Conservation (phyloP, 257 asterid genomes). For the Nicotiana paniculata region DNA sequence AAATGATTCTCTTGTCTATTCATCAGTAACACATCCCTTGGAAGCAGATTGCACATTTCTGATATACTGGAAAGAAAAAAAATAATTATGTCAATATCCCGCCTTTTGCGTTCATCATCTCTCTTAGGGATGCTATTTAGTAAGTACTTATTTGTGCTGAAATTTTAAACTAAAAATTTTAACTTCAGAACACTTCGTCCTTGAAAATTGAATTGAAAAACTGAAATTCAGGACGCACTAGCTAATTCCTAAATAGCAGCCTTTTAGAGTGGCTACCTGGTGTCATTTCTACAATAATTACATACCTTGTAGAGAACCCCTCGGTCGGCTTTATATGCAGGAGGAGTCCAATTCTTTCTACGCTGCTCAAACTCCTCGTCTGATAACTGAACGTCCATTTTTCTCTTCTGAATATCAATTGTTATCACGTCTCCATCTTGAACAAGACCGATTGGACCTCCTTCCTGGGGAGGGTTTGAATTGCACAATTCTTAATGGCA, state of each 20-base stretch:
- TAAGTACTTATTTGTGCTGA: too few species aligned
- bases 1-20: constrained; percentile 24
- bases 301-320: constrained; percentile 85
- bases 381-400: constrained; percentile 64
- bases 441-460: constrained; percentile 87
- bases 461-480: constrained; percentile 56
- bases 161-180: too few species aligned
- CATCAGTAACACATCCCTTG: constrained; percentile 91
- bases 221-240: too few species aligned
- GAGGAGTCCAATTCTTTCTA: constrained; percentile 68
- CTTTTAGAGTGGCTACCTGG: too few species aligned
- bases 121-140: neutral
- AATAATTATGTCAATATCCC: neutral
- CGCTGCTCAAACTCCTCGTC: constrained; percentile 62
- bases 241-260: too few species aligned
- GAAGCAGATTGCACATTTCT: constrained; percentile 87
- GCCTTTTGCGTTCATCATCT: too few species aligned
- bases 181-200: too few species aligned
- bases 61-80: constrained; percentile 49
- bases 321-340: constrained; percentile 65
- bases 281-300: constrained; percentile 1
- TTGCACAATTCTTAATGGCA: neutral
- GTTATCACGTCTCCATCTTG: constrained; percentile 69
- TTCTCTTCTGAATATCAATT: constrained; percentile 57
- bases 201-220: too few species aligned